Base-by-base conservation (phyloP, 2,329 filamentous ascomycete species). In the Alternaria brassicicola region DNA sequence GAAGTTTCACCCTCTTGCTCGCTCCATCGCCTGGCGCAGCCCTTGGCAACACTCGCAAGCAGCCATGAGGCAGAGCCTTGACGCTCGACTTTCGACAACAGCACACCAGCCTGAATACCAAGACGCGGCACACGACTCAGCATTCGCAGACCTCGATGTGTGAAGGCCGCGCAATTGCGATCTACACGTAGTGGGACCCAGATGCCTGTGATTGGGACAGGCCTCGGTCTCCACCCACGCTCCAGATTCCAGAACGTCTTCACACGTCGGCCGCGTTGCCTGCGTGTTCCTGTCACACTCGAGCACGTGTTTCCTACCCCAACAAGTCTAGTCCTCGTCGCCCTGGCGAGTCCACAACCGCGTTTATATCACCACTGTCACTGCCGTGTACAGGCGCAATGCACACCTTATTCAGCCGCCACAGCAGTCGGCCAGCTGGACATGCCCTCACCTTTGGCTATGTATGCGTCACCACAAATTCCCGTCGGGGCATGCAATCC, bases 111-210 rank as follows among this genome's bases (percentile, higher is more conserved):
- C 50, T 46, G 10, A 39, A 21, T 30, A 35, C 41, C 28, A 25
- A 39, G 30, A 7, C 51, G 21, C 55, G 15, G 30, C 12, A 49
- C 26, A 15, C 31, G 31, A 49, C 46, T 38, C 50, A 50, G 30
- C 48, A 26, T 26, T 41, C 31, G 45, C 47, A 54, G 60, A 47
- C 47, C 17, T 17, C 21, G 35, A 30, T 49, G 60, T 49, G 60
- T 46, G 55, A 61, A 58, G 61, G 64, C 63, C 66, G 64, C 70
- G 70, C 69, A 73, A 74, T 73, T 70, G 59, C 55, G 65, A 73
- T 73, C 63, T 62, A 55, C 70, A 56, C 46, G 43, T 52, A 56
- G 65, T 67, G 68, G 67, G 53, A 60, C 57, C 57, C 17, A 46
- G 19, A 15, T 39, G 35, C 21, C 35, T 43, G 57, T 62, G 61